Base-by-base conservation (phyloP, 768 basidiomycete genomes). In the Auricularia sp. region DNA sequence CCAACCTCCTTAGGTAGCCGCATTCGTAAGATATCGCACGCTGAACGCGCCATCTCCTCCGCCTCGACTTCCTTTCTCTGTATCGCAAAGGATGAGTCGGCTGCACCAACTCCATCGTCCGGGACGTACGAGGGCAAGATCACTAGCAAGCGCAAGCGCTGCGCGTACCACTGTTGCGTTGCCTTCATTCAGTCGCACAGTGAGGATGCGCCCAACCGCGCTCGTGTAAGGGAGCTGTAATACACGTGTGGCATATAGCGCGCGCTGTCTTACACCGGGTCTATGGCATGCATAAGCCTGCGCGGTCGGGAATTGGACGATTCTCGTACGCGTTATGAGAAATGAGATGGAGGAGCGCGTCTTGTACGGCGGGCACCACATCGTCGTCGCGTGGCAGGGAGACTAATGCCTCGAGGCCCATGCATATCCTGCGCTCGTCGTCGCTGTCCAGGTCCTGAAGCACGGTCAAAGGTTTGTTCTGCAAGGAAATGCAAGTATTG, bases 311-410 rank as follows among this genome's bases (percentile, higher is more conserved):
- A 16, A 16, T n/a, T 66, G 71, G 72, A 78, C 74, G 71, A 74
- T 11, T 29, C 23, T 83, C 90, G 84, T 79, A 93, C 91, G 87
- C 86, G 68, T 82, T 81, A 71, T 91, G 87, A 39, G 82, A 83
- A 21, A 92, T 78, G 11, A 93, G 78, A 64, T 85, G 80, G 43
- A 81, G 79, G 5, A 93, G 73, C 61, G 84, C 84, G 23, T 79
- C 74, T 70, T 88, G 85, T 3, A 93, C 81, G 1, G 91, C 91
- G 12, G 91, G 91, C 64, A 91, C 81, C 61, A 88, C 80, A 66
- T 90, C 86, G 68, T 83, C 81, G 14, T 80, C 85, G 2, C 86
- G 81, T 18, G 77, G 79, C 58, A 81, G 77, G 18, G 23, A 23
- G 64, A 87, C 84, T 54, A 93, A 78, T 59, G 80, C 81, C 68